Evolutionary conservation across 106 monocot genomes (phyloP).

Genomic region (Cymbidium sinense): DNA sequence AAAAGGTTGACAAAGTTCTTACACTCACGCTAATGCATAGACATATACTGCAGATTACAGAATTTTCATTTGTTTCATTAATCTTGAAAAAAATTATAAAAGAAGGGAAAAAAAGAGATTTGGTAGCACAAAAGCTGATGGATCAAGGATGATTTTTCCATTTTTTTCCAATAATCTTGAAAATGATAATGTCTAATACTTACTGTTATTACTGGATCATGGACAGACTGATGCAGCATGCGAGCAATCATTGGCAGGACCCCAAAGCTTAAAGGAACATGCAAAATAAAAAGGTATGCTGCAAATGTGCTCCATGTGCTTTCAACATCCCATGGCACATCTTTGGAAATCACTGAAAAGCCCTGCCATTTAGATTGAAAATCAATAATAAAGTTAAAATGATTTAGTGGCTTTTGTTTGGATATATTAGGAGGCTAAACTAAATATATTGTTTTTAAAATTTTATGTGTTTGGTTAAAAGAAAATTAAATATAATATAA

Average conservation of each 20-base stretch:
- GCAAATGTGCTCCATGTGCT: conserved; percentile 67
- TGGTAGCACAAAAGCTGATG: not conserved
- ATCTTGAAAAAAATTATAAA: no score
- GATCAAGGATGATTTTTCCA: not conserved
- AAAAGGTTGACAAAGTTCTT: not conserved
- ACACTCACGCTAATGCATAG: not conserved
- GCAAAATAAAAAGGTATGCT: conserved; percentile 68
- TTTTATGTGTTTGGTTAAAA: not conserved
- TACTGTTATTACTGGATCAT: conserved; percentile 67
- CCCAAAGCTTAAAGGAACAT: conserved; percentile 86
- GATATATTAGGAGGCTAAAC: not conserved
- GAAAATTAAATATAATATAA: not conserved
- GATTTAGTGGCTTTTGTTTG: not conserved
- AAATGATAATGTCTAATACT: not conserved
- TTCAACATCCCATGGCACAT: conserved; percentile 57
- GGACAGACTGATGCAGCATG: conserved; percentile 37
- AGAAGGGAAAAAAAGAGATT: not conserved
- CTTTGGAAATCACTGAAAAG: conserved; percentile 45
- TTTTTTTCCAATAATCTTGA: not conserved
- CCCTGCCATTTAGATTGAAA: conserved; percentile 26
- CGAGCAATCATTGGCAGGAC: conserved; percentile 48
- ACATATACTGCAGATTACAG: no score
- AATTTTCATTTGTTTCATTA: no score
- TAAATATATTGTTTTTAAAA: not conserved
- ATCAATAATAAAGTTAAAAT: not conserved